Conservation (phyloP, 2,329 filamentous ascomycete genomes). For the Teratosphaeria destructans region DNA sequence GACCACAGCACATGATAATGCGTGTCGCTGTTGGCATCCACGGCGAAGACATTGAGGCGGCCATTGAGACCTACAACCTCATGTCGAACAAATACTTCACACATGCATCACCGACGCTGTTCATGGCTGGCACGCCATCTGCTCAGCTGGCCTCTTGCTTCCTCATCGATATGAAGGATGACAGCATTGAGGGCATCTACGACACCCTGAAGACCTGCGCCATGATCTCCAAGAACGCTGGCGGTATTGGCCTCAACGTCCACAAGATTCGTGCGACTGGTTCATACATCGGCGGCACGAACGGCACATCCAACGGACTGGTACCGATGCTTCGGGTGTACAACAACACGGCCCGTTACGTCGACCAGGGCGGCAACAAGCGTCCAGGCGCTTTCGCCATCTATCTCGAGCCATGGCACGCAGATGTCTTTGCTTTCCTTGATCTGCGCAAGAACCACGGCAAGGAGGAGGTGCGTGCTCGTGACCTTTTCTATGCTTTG, state of each 20-base stretch:
- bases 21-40: slow-evolving; percentile 95
- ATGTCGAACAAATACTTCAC: slow-evolving; percentile 99
- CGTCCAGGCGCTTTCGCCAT: slow-evolving; percentile 96
- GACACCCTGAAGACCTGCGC: slow-evolving; percentile 98
- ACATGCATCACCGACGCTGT: slow-evolving; percentile 92
- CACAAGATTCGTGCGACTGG: slow-evolving; percentile 96
- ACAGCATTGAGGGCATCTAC: slow-evolving; percentile 98
- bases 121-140: slow-evolving; percentile 93
- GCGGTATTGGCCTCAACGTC: slow-evolving; percentile 91
- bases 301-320: slow-evolving; percentile 94
- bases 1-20: slow-evolving; percentile 99
- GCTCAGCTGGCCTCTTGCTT: slow-evolving; percentile 96
- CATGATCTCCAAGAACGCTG: slow-evolving; percentile 99
- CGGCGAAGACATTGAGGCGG: slow-evolving; percentile 86
- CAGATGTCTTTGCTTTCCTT: slow-evolving; percentile 93
- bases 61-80: slow-evolving; percentile 94
- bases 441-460: slow-evolving; percentile 99
- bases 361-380: slow-evolving; percentile 99
- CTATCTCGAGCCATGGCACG: slow-evolving; percentile 98
- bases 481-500: slow-evolving; percentile 92
- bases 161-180: slow-evolving; percentile 98
- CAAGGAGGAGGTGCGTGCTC: slow-evolving; percentile 94
- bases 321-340: slow-evolving; percentile 97
- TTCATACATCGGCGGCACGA: slow-evolving; percentile 96
- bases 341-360: slow-evolving; percentile 98